Conservation (phyloP, 2,329 filamentous ascomycete species). For the Penicillium occitanis region DNA sequence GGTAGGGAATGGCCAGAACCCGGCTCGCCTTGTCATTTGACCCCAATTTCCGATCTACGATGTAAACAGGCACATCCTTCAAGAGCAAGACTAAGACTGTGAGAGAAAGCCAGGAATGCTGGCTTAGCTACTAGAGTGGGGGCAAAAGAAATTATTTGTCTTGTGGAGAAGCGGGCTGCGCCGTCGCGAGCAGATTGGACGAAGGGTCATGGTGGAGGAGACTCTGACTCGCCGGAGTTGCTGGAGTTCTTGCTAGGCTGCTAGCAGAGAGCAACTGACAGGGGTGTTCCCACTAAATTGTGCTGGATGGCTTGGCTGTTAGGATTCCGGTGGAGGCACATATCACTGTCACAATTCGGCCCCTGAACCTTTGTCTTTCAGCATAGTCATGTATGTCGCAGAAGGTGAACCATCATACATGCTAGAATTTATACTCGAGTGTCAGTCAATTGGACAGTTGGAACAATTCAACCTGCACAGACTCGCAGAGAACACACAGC, state of each 20-base stretch:
- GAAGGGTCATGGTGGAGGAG: neutral
- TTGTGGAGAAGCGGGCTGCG: constrained; percentile 15
- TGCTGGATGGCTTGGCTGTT: neutral
- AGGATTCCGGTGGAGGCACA: constrained; percentile 5
- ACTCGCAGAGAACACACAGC: neutral
- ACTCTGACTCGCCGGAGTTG: constrained; percentile 1
- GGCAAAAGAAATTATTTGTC: constrained; percentile 11
- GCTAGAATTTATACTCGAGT: neutral
- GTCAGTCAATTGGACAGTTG: constrained; percentile 4
- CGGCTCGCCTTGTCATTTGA: neutral
- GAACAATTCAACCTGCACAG: neutral
- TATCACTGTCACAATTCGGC: neutral
- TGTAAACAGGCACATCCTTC: constrained; percentile 2
- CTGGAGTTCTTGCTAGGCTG: neutral
- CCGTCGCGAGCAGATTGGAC: constrained; percentile 8
- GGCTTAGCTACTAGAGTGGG: neutral
- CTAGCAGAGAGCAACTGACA: neutral
- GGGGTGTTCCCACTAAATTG: constrained; percentile 10
- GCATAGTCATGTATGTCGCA: no score
- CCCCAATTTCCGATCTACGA: constrained; percentile 7
- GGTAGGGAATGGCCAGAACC: constrained; percentile 9
- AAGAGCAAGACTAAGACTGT: neutral
- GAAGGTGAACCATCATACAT: neutral
- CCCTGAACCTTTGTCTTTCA: neutral
- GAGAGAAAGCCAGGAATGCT: constrained; percentile 1